These are phyloP conservation scores for Pseudogymnoascus sp. DNA, from an alignment of 2,329 filamentous ascomycete genomes.

Conservation along the genomic window DNA sequence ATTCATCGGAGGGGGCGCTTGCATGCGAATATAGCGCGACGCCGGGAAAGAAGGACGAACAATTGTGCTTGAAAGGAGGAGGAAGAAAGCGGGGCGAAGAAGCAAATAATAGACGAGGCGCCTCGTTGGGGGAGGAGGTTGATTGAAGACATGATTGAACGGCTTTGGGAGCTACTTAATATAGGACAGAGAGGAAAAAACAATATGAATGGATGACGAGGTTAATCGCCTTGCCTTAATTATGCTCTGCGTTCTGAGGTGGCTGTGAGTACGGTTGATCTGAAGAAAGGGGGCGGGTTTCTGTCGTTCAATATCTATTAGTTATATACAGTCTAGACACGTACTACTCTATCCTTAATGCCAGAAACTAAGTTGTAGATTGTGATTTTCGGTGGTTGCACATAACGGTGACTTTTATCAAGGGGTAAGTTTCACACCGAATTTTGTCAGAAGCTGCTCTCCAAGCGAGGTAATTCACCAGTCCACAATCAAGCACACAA, in stretches of 20 bases:
- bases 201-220: slow-evolving; percentile 5
- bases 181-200: not conserved
- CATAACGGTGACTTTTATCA: not conserved
- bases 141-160: slow-evolving; percentile 7
- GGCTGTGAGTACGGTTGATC: not conserved
- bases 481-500: not conserved
- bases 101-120: slow-evolving; percentile 5
- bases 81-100: not conserved
- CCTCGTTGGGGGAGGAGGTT: not conserved
- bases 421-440: not conserved
- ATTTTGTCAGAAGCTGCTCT: not conserved
- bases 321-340: not conserved
- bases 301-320: not conserved
- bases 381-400: not conserved
- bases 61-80: not conserved
- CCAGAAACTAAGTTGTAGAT: not conserved
- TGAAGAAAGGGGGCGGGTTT: not conserved
- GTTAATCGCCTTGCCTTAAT: slow-evolving; percentile 4
- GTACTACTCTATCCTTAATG: not conserved
- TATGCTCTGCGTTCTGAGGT: not conserved
- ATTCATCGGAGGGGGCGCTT: not conserved
- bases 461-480: not conserved
- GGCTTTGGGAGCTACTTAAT: slow-evolving; percentile 8
- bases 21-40: slow-evolving; percentile 5
- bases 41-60: not conserved